These are phyloP conservation scores for Agrocybe chaxingu DNA, from an alignment of 768 basidiomycete genomes.

Conservation along the genomic window DNA sequence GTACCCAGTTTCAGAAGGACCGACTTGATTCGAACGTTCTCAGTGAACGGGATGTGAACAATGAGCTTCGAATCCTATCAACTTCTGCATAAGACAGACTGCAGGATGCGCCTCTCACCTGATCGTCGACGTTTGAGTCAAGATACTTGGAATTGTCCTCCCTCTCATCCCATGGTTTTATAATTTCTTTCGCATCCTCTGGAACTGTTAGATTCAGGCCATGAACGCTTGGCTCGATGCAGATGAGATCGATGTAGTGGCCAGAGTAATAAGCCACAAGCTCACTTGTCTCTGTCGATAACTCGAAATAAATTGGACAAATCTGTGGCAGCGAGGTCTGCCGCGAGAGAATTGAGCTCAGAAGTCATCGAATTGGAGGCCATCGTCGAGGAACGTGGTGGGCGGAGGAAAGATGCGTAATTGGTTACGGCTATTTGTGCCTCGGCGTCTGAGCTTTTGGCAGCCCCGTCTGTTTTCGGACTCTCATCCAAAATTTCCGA, in stretches of 20 bases:
- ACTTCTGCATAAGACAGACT: neutral
- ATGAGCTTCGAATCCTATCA: constrained; percentile 50
- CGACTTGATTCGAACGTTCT: constrained; percentile 75
- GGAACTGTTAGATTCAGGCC: constrained; percentile 80
- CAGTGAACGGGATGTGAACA: constrained; percentile 76
- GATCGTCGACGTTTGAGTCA: constrained; percentile 83
- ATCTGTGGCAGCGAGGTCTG: constrained; percentile 45
- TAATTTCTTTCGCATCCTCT: constrained; percentile 70
- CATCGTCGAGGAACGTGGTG: constrained; percentile 1
- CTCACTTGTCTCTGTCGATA: constrained; percentile 70
- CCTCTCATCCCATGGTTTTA: constrained; percentile 81
- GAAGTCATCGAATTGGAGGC: constrained; percentile 22
- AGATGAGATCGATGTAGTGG: constrained; percentile 18
- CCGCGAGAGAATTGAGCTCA: constrained; percentile 36
- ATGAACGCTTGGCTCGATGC: constrained; percentile 57
- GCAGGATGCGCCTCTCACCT: constrained; percentile 41
- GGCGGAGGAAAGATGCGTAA: neutral
- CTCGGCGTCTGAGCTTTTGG: constrained; percentile 5
- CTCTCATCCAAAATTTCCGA: constrained; percentile 16
- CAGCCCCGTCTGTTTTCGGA: constrained; percentile 4
- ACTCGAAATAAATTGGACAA: constrained; percentile 52
- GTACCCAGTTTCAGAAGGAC: constrained; percentile 74
- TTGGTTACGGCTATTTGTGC: neutral
- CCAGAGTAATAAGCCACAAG: constrained; percentile 6
- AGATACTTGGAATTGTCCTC: constrained; percentile 64